Evolutionary conservation across 2,329 filamentous ascomycete species (phyloP).

Genomic region (Ophiosphaerella korrae): DNA sequence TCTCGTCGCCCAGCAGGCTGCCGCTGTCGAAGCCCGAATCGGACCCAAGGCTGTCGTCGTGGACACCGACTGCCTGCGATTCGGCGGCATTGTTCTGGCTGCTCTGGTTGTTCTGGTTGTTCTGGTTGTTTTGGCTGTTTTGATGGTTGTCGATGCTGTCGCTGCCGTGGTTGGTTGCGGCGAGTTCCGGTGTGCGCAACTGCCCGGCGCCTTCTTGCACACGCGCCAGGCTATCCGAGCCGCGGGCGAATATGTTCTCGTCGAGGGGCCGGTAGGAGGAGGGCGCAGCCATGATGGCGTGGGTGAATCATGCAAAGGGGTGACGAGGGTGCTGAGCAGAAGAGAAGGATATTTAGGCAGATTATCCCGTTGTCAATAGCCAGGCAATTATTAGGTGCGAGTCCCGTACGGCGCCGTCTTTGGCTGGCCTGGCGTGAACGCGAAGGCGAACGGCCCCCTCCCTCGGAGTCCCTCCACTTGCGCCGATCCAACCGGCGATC

Average conservation of each 20-base stretch:
- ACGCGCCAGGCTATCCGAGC: slow-evolving; percentile 30
- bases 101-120: slow-evolving; percentile 1
- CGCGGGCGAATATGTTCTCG: slow-evolving; percentile 17
- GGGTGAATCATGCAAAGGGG: not conserved
- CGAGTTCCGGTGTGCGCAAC: not conserved
- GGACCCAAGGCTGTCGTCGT: slow-evolving; percentile 21
- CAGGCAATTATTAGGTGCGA: too few species aligned
- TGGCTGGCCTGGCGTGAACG: too few species aligned
- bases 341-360: not conserved
- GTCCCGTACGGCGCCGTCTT: too few species aligned
- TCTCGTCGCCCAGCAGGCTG: slow-evolving; percentile 42
- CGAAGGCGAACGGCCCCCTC: too few species aligned
- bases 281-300: slow-evolving; percentile 12
- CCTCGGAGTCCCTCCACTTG: too few species aligned
- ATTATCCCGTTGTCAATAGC: too few species aligned
- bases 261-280: slow-evolving; percentile 16
- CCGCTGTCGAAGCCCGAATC: slow-evolving; percentile 47
- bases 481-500: too few species aligned
- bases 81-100: slow-evolving; percentile 1
- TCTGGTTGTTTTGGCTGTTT: not conserved
- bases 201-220: slow-evolving; percentile 16
- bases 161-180: too few species aligned
- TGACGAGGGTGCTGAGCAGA: not conserved
- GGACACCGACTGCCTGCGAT: slow-evolving; percentile 5
- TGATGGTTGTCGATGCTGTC: not conserved